A percentile compares a stretch with the other conserved stretches of the same genome.
phyloP scores from a whole-genome alignment of 345 rosid genomes.

The Conringia planisiliqua region DNA sequence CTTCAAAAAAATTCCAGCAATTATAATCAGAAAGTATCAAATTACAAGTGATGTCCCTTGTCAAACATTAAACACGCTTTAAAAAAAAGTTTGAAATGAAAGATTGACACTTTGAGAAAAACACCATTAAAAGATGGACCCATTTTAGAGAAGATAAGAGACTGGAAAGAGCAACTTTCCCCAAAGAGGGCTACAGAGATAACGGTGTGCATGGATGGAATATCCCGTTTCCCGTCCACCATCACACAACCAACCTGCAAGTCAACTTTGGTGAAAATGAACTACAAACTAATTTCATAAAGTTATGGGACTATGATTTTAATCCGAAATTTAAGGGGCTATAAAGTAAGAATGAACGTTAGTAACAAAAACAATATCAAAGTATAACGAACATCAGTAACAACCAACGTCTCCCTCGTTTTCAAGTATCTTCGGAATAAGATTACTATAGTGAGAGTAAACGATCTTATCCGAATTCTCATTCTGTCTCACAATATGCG shows the following conservation, averaged over 20 bases:
- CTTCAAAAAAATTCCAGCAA: background rate
- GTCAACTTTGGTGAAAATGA: background rate
- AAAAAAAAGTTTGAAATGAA: background rate
- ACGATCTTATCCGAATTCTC: constrained; percentile 50
- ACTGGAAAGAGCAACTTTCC: background rate
- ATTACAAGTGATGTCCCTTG: background rate
- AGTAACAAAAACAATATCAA: background rate
- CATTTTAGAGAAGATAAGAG: background rate
- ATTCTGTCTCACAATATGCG: constrained; percentile 65
- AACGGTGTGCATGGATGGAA: background rate
- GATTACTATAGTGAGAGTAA: constrained; percentile 69
- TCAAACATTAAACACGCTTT: background rate
- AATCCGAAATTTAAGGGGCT: background rate
- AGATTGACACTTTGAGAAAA: background rate
- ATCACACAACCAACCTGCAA: background rate
- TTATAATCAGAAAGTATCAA: background rate
- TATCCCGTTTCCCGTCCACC: background rate
- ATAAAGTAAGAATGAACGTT: background rate
- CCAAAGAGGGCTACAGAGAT: background rate
- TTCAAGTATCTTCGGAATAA: constrained; percentile 32
- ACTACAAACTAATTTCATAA: background rate
- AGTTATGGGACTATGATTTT: background rate
- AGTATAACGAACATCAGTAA: no score
- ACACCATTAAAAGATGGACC: background rate
- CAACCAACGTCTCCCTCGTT: constrained; percentile 42